Evolutionary conservation across 768 basidiomycete genomes (phyloP), one percentile per base, ranked within the genome.

Genomic region (Lactifluus subvellereus): DNA sequence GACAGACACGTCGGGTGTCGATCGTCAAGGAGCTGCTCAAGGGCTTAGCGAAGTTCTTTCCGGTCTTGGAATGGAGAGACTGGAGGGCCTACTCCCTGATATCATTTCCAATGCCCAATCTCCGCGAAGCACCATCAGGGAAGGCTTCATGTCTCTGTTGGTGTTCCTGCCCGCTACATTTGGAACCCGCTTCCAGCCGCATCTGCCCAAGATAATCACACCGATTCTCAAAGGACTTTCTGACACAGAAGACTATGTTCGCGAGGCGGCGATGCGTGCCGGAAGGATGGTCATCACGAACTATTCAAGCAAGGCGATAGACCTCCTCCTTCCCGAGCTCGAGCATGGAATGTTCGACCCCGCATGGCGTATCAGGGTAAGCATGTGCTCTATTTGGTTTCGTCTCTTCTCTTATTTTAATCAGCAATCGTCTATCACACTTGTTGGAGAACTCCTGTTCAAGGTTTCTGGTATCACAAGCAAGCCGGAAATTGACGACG

Each of bases 181-280:
- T 71, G 97, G 97, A 7, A 87, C 89, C 60, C 88, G 95, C 49
- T 98, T 99, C 84, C 87, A 94, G 67, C 96, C 95, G 0, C 95
- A 98, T 76, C 78, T 99, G 9, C 90, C 93, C 7, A 91, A 93
- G 74, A 96, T 99, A 71, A 91, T 98, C 48, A 78, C 88, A 10
- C 96, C 96, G 0, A 96, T 99, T 66, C 80, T 98, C 38, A 84
- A 84, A 50, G 97, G 97, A 65, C 77, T 99, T 42, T 88, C 96
- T 0, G 96, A 98, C 70, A 79, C 85, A 7, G 95, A 97, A 68
- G 97, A 98, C 76, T 94, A 89, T 70, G 97, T 98, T 10, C 82
- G 96, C 30, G 95, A 98, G 66, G 95, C 96, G 11, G 94, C 96
- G 5, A 98, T 98, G 95, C 85, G 92, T 40, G 95, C 96, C n/a